Percentiles rank a stretch among this genome's conserved stretches.
Evolutionary conservation across 768 basidiomycete genomes (phyloP).

Genomic region (Leccinum ochraceum): DNA sequence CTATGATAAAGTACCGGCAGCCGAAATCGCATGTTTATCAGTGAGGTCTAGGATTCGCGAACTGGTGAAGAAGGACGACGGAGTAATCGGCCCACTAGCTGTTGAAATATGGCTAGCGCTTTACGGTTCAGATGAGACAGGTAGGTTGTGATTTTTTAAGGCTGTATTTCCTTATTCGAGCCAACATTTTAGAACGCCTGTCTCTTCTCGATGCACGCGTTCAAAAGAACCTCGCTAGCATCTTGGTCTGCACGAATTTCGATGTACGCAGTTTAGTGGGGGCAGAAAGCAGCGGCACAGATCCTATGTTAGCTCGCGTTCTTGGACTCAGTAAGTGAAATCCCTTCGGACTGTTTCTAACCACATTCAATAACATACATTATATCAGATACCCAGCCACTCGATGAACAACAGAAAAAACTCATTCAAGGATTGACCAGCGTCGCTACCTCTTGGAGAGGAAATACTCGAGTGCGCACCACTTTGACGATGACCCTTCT

Average conservation of each 20-base stretch:
- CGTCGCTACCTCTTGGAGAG: too few species aligned
- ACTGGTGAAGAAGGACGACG: conserved; percentile 6
- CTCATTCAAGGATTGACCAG: conserved; percentile 17
- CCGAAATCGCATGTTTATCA: background rate
- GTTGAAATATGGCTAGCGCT: too few species aligned
- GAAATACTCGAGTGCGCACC: too few species aligned
- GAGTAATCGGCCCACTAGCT: conserved; percentile 11
- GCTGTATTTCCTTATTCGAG: too few species aligned
- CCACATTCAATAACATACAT: background rate
- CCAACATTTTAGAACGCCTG: too few species aligned
- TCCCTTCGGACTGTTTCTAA: background rate
- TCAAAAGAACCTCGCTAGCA: too few species aligned
- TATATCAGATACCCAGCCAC: conserved; percentile 7
- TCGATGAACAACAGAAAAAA: conserved; percentile 1
- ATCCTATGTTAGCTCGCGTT: conserved; percentile 6
- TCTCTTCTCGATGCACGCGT: too few species aligned
- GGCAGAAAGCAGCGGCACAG: background rate
- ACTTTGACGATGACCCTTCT: too few species aligned
- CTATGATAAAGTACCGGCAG: background rate
- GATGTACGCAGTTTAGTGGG: background rate
- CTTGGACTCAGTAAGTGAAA: conserved; percentile 21
- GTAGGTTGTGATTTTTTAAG: too few species aligned
- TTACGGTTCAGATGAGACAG: too few species aligned
- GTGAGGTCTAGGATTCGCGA: conserved; percentile 8
- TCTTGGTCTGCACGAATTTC: background rate